Evolutionary conservation across 176 grass and related monocot species (phyloP).

Genomic region (Aechmea fasciata): DNA sequence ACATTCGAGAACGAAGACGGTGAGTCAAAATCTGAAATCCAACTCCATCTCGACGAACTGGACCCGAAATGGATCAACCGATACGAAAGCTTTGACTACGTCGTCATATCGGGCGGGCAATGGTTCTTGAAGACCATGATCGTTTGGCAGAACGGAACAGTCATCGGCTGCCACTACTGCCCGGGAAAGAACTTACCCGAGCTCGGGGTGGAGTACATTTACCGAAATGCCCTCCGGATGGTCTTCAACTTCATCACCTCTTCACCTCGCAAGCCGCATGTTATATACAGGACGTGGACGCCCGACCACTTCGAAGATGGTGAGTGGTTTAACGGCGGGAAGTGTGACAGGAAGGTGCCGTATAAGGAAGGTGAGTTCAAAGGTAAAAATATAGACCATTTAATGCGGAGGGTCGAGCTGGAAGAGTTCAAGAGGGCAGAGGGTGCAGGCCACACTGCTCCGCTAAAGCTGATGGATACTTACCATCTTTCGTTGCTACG

Average conservation of each 20-base stretch:
- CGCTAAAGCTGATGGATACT: slow-evolving; percentile 59
- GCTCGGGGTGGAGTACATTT: slow-evolving; percentile 54
- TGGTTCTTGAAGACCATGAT: slow-evolving; percentile 79
- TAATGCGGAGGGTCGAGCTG: slow-evolving; percentile 63
- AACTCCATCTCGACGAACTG: slow-evolving; percentile 64
- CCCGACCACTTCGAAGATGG: slow-evolving; percentile 83
- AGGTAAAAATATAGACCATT: slow-evolving; percentile 35
- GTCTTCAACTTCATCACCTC: slow-evolving; percentile 45
- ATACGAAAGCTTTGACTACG: slow-evolving; percentile 57
- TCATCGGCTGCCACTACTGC: slow-evolving; percentile 73
- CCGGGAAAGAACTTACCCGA: slow-evolving; percentile 47
- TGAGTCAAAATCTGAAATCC: slow-evolving; percentile 50
- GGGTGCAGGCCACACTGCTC: slow-evolving; percentile 8
- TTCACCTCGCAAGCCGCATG: slow-evolving; percentile 39
- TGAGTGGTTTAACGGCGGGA: slow-evolving; percentile 67
- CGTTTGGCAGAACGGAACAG: slow-evolving; percentile 49
- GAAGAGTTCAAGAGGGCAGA: slow-evolving; percentile 39
- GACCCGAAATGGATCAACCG: slow-evolving; percentile 51
- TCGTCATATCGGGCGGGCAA: slow-evolving; percentile 72
- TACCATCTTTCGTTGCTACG: slow-evolving; percentile 49
- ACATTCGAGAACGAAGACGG: slow-evolving; percentile 79
- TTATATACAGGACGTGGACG: slow-evolving; percentile 81
- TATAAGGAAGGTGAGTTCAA: slow-evolving; percentile 54
- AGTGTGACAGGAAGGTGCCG: slow-evolving; percentile 40
- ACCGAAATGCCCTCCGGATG: slow-evolving; percentile 43